These are phyloP conservation scores for Leccinum barrowsii DNA, from an alignment of 768 basidiomycete genomes.

Conservation along the genomic window DNA sequence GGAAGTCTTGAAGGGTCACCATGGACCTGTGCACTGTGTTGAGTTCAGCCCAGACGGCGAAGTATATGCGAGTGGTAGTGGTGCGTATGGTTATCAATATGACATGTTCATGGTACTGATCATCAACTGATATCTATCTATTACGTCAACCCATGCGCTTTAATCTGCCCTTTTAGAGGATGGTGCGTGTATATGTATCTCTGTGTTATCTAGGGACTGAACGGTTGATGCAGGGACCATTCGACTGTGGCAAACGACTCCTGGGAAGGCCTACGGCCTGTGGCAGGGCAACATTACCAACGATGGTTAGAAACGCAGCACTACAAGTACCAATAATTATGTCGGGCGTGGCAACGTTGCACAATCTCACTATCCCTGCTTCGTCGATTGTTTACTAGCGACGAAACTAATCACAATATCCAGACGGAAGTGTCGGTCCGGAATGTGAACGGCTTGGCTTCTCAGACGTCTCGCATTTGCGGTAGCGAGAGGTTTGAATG, in stretches of 20 bases:
- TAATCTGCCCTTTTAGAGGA: constrained; percentile 52
- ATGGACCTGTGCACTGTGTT: constrained; percentile 94
- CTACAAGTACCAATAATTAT: neutral
- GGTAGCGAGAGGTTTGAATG: neutral
- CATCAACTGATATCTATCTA: constrained; percentile 5
- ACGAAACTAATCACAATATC: constrained; percentile 18
- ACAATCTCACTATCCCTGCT: constrained; percentile 10
- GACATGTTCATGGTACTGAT: neutral
- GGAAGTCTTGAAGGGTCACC: constrained; percentile 93
- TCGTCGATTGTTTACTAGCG: constrained; percentile 6
- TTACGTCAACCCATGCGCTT: constrained; percentile 4
- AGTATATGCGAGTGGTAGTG: constrained; percentile 95
- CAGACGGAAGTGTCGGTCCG: neutral
- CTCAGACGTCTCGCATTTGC: neutral
- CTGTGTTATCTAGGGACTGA: constrained; percentile 5
- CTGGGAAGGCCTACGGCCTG: constrained; percentile 87
- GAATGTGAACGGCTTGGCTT: neutral
- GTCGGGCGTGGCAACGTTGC: constrained; percentile 9
- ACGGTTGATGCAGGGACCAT: constrained; percentile 66
- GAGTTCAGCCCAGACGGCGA: constrained; percentile 96
- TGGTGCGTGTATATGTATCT: constrained; percentile 41
- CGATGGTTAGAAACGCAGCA: constrained; percentile 27
- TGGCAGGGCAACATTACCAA: constrained; percentile 65
- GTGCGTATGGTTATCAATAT: constrained; percentile 46
- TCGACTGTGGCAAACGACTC: constrained; percentile 95